Base-by-base conservation (phyloP, 2,329 filamentous ascomycete genomes). In the Clonostachys chloroleuca region DNA sequence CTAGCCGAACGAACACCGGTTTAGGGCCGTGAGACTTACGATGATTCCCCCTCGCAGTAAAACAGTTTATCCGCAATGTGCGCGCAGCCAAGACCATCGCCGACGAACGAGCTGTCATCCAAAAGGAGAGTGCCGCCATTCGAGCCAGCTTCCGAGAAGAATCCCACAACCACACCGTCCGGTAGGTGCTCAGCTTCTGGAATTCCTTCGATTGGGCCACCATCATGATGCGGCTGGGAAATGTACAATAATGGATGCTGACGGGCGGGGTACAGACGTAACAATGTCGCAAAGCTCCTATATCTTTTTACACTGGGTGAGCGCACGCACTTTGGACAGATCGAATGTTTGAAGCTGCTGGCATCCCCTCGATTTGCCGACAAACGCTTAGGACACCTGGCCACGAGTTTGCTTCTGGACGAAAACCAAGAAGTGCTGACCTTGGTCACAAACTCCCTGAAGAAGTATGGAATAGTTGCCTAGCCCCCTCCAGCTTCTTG, bases 31-130 rank as follows among this genome's bases (percentile, higher is more conserved):
- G 30, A 36, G 33, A 30, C 16, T 37, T 24, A 37, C 34, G 13
- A 20, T 47, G 18, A 9, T 18, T 10, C 24, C 24, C 24, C 24
- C 24, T 30, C 24, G 9, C 64, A 97, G 94, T 99, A 68, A 99
- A 99, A 76, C 94, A 97, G 74, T 99, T 99, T 74, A 99, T 99
- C 71, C 92, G 94, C 66, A 97, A 96, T 73, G 94, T 99, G 65
- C 90, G 94, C 67, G 92, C 94, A 52, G 91, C 94, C 51, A 99
- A 99, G 77, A 99, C 94, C 35, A 96, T 99, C 65, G 95, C 95
- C 66, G 94, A 99, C 72, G 94, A 99, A 75, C 85, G 94, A 64
- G 92, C 94, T 45, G 94, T 99, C 48, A 95, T 99, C 54, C 94
- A 97, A 63, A 99, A 99, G 72, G 94, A 99, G 75, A 99, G 94